phyloP scores from a whole-genome alignment of 805 yeast genomes.

The Wickerhamomyces pijperi region DNA sequence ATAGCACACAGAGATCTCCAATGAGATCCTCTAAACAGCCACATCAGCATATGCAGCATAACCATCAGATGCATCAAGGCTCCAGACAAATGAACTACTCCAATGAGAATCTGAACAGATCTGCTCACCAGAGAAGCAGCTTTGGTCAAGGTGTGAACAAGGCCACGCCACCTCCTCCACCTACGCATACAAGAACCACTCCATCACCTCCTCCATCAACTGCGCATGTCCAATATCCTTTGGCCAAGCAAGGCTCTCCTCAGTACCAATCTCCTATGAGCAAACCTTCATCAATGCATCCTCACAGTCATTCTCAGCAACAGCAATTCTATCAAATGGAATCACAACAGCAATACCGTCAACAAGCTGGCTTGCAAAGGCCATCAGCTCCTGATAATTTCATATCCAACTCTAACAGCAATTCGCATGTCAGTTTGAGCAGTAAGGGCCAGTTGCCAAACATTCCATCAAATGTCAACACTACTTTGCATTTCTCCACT shows the following conservation, averaged over 20 bases:
- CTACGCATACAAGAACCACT: not conserved
- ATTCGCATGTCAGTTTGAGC: not conserved
- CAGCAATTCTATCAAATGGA: conserved; percentile 16
- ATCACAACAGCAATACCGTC: conserved; percentile 12
- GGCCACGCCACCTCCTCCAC: not conserved
- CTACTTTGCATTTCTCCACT: not conserved
- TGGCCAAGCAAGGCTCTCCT: too few relatives aligned
- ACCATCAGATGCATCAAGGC: not conserved
- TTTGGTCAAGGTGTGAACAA: not conserved
- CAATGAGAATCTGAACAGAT: not conserved
- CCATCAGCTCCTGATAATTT: not conserved
- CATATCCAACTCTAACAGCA: not conserved
- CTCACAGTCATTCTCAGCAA: too few relatives aligned
- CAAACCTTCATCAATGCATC: too few relatives aligned
- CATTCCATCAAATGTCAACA: not conserved
- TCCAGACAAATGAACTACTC: not conserved
- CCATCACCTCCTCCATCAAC: not conserved
- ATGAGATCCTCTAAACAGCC: not conserved
- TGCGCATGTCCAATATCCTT: not conserved
- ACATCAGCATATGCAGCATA: too few relatives aligned
- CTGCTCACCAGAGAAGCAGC: not conserved
- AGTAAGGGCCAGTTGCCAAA: not conserved
- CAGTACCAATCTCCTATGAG: not conserved
- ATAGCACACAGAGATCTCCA: conserved; percentile 1
- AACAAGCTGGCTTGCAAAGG: conserved; percentile 15